A percentile compares a stretch with the other conserved stretches of the same genome.
Evolutionary conservation across 1,284 basidiomycete species (phyloP).

Genomic region (Fomes fomentarius): DNA sequence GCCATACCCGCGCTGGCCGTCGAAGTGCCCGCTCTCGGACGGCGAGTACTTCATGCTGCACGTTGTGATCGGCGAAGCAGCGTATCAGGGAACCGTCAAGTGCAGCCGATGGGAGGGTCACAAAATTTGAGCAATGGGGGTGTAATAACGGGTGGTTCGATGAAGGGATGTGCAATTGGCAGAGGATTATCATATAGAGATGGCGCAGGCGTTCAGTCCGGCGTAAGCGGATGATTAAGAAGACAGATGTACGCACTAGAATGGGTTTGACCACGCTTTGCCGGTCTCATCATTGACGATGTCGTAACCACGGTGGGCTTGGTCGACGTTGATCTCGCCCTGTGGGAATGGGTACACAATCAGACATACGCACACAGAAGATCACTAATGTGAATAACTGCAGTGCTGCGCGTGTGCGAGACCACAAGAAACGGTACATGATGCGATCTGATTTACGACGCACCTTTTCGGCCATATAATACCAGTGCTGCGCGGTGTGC

Average conservation of each 20-base stretch:
- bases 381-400: not conserved
- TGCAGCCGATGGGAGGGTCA: not conserved
- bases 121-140: not conserved
- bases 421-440: not conserved
- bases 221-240: not conserved
- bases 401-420: not conserved
- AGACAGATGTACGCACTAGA: slow-evolving; percentile 68
- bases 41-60: slow-evolving; percentile 91
- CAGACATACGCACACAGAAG: not conserved
- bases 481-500: slow-evolving; percentile 91
- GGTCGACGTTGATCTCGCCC: slow-evolving; percentile 92
- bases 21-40: slow-evolving; percentile 89
- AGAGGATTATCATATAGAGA: slow-evolving; percentile 6
- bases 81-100: not conserved
- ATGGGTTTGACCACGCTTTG: slow-evolving; percentile 86
- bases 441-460: slow-evolving; percentile 14
- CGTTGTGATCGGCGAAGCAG: too few species aligned
- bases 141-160: not conserved
- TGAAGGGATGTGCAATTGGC: not conserved
- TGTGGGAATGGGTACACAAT: slow-evolving; percentile 28
- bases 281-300: slow-evolving; percentile 83
- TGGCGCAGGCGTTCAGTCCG: slow-evolving; percentile 4
- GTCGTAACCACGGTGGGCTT: slow-evolving; percentile 92
- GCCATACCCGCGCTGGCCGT: slow-evolving; percentile 91
- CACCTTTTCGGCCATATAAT: slow-evolving; percentile 92